Evolutionary conservation across 2,329 filamentous ascomycete species (phyloP), one percentile per base, ranked within the genome.

Genomic region (Claviceps sp.): DNA sequence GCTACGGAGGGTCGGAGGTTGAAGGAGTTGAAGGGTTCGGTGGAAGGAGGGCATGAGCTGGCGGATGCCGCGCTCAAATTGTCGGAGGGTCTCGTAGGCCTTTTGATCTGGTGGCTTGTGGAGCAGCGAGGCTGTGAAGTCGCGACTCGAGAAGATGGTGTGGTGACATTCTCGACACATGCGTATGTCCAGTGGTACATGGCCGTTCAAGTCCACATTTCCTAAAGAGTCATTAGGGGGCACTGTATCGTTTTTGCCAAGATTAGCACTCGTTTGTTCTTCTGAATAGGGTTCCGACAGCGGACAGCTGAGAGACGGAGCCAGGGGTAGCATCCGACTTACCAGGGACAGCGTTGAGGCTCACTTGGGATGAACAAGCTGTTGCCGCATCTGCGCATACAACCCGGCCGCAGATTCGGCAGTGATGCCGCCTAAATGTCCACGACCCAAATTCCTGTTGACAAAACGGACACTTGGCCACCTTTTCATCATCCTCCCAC

Each of bases 391-490:
- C 93, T 13, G 88, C 88, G 63, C 93, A 98, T 0, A 98, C 88
- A 0, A 98, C 89, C 44, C 85, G 80, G 3, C 93, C 93, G 61
- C 93, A 98, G 67, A 95, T 84, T 51, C 93, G 80, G 67, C 93
- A 98, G 67, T 98, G 93, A 66, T 97, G 93, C 58, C 93, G 76
- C 60, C 93, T 80, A 62, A 97, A 95, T 1, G 88, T 86, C 78
- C 95, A 97, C 14, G 83, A 85, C 1, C 88, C 85, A 66, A 98
- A 98, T 52, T 95, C 88, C 61, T 98, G 93, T 62, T 95, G 87
- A 61, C 93, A 98, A 62, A 95, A 95, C 0, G 93, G 93, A 63
- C 93, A 98, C 56, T 83, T 82, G 2, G 75, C 56, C 5, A 98
- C 89, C 36, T 75, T 79, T 0, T 83, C 76, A 66, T 98, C 93